A percentile compares a stretch with the other conserved stretches of the same genome.
Evolutionary conservation across 2,329 filamentous ascomycete species (phyloP).

Genomic region (Aureobasidium sp.): DNA sequence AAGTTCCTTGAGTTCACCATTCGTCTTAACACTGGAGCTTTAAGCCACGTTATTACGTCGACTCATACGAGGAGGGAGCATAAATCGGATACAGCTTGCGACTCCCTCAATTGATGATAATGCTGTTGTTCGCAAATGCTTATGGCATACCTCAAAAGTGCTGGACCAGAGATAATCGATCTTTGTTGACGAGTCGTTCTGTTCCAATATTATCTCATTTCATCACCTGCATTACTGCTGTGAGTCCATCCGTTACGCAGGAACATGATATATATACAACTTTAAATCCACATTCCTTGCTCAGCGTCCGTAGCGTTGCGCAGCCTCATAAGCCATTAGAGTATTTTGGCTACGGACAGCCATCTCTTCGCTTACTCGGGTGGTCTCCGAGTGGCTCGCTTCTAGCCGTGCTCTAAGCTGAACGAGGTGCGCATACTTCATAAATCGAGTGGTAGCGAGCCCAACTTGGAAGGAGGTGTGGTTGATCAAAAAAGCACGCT

Average conservation of each 20-base stretch:
- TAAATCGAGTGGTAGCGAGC: too few relatives aligned
- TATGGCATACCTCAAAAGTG: neutral
- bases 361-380: too few relatives aligned
- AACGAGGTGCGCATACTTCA: too few relatives aligned
- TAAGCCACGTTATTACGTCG: constrained; percentile 5
- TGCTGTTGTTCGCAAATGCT: neutral
- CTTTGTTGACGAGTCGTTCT: neutral
- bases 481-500: too few relatives aligned
- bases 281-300: neutral
- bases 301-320: neutral
- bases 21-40: neutral
- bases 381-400: too few relatives aligned
- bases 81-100: neutral
- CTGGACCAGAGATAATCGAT: too few relatives aligned
- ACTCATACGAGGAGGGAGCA: neutral
- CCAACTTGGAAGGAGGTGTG: too few relatives aligned
- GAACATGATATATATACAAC: neutral
- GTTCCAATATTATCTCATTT: neutral
- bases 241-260: neutral
- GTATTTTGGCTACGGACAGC: too few relatives aligned
- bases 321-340: constrained; percentile 9
- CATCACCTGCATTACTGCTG: neutral
- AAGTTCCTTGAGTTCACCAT: neutral
- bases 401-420: too few relatives aligned
- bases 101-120: neutral